These are phyloP conservation scores for Aspergillus candidus DNA, from an alignment of 2,329 filamentous ascomycete genomes.

Conservation along the genomic window DNA sequence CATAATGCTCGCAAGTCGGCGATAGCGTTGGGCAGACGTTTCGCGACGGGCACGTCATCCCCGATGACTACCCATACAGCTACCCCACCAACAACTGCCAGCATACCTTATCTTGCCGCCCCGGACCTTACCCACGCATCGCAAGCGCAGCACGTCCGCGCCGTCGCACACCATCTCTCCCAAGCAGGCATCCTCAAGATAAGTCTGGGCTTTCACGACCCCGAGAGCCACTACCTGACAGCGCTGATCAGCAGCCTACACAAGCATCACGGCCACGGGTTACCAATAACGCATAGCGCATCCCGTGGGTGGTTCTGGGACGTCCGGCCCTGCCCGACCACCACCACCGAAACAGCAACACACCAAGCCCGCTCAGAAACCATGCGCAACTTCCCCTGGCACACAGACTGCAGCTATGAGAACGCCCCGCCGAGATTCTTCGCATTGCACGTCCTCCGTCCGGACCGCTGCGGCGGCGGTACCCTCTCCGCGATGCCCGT, in stretches of 20 bases:
- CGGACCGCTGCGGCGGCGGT: conserved; percentile 37
- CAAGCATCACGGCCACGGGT: conserved; percentile 26
- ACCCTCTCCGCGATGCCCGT: conserved; percentile 38
- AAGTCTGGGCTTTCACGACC: conserved; percentile 28
- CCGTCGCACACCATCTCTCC: too few relatives aligned
- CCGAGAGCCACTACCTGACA: conserved; percentile 31
- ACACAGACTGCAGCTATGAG: conserved; percentile 44
- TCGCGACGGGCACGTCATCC: too few relatives aligned
- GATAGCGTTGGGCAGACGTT: too few relatives aligned
- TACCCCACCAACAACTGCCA: too few relatives aligned
- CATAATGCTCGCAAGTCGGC: too few relatives aligned
- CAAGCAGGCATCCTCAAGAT: conserved; percentile 34
- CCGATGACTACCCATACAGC: too few relatives aligned
- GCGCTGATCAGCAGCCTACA: conserved; percentile 31
- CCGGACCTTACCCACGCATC: too few relatives aligned
- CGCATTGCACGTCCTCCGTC: conserved; percentile 39
- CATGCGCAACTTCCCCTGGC: conserved; percentile 41
- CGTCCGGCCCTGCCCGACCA: conserved; percentile 27
- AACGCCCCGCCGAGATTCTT: conserved; percentile 34
- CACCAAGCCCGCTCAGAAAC: conserved; percentile 40
- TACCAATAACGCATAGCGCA: conserved; percentile 40
- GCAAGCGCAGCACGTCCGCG: too few relatives aligned
- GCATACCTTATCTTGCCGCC: too few relatives aligned
- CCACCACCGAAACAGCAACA: conserved; percentile 22
- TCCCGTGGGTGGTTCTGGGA: conserved; percentile 44